Base-by-base conservation (phyloP, 2,329 filamentous ascomycete genomes). In the Talaromyces sp. region DNA sequence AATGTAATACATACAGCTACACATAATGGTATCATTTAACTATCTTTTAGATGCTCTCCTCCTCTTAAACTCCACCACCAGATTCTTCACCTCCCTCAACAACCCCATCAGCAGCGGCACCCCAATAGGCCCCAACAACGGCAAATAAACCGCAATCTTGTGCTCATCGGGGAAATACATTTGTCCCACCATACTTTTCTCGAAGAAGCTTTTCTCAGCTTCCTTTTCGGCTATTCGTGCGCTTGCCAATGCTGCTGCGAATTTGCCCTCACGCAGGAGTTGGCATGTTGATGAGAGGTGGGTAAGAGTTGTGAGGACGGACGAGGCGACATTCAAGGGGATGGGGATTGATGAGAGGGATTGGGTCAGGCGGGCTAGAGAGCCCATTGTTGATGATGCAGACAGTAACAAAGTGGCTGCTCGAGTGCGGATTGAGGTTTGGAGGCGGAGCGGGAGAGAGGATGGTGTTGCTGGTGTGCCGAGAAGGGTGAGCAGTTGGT, bases 121-220 rank as follows among this genome's bases (percentile, higher is more conserved):
- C 4, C 91, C 93, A 47, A 98, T 88, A 0, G 95, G 95, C 0
- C 95, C 95, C 47, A 99, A 80, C 11, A 99, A 80, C 1, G 95
- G 95, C 71, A 99, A 79, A 75, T 99, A 99, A 0, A 99, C 95
- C 0, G 95, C 95, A 27, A 99, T 87, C 78, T 98, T 99, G 78
- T 99, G 95, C 80, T 99, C 95, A 73, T 99, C 95, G 0, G 95
- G 95, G 77, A 99, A 99, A 78, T 98, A 99, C 2, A 98, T 89
- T 80, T 98, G 95, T 0, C 93, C 95, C 13, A 99, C 95, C 95
- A 99, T 99, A 73, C 91, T 96, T 79, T 96, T 96, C 79, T 99
- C 95, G 71, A 99, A 99, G 78, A 99, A 99, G 0, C 94, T 94
- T 67, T 90, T 88, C 76, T 99, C 95, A 0, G 93, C 94, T 74